Evolutionary conservation across 805 yeast species (phyloP), one percentile per base, ranked within the genome.

Genomic region (Metschnikowia lochheadii): DNA sequence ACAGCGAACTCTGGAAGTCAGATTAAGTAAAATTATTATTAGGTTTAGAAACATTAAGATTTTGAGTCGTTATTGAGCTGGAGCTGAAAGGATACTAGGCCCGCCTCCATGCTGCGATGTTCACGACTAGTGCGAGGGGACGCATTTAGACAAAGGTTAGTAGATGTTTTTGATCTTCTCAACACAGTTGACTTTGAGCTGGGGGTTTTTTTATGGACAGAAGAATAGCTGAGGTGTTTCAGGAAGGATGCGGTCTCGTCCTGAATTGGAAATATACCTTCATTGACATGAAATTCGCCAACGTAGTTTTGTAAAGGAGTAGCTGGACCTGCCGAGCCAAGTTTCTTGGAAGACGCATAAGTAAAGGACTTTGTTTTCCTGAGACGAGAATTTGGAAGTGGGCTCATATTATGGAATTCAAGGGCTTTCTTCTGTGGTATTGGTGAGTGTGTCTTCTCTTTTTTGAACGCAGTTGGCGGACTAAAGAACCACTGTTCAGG

Each of bases 51-150:
- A n/a, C n/a, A 10, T 35, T 23, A 44, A 35, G 32, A 23, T 44
- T 44, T 44, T 23, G 46, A 44, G 26, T 34, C 40, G 40, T 31
- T 31, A 29, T 49, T 47, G 20, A 54, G 54, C 17, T 59, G 54
- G 13, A 65, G 49, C 42, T 66, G 57, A 32, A 66, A 66, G 45
- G 64, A 64, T 32, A 56, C 55, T 40, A 68, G 60, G 1, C 73
- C 70, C 3, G 67, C 58, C 52, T 65, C 61, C 66, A 68, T 63
- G 50, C 56, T 62, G 26, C 56, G 41, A 11, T 49, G 51, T 39
- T 56, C 55, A 6, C 60, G 59, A 6, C 46, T 42, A 13, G 54
- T 34, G 26, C 43, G 46, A 32, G 17, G 40, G 20, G 34, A 31
- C 4, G 33, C 15, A 39, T 44, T 45, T 42, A 49, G 40, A 29